A percentile compares a stretch with the other conserved stretches of the same genome.
Conservation (phyloP, 192 early-diverging fungal genomes). For the Coemansia sp. region DNA sequence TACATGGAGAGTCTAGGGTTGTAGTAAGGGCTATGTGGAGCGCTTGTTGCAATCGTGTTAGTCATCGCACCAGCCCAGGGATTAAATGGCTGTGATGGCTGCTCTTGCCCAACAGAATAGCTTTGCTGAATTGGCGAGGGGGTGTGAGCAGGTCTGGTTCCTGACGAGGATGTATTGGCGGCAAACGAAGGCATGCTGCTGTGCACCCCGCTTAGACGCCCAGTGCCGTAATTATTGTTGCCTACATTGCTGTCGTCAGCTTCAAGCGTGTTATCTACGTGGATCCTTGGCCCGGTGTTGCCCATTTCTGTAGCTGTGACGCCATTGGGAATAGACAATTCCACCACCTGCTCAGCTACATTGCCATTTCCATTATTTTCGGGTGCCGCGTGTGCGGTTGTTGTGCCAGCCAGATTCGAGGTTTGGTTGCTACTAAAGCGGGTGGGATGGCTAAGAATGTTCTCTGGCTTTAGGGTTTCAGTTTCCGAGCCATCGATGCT, state of each 20-base stretch:
- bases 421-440: neutral
- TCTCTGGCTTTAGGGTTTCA: slow-evolving; percentile 15
- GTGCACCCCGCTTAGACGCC: neutral
- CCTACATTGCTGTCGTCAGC: neutral
- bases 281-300: neutral
- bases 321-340: slow-evolving; percentile 1
- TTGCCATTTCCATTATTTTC: neutral
- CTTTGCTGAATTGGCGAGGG: neutral
- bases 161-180: neutral
- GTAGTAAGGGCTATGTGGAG: slow-evolving; percentile 4
- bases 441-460: neutral
- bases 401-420: neutral
- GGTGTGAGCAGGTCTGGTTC: neutral
- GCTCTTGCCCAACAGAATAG: neutral
- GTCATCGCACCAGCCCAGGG: slow-evolving; percentile 21
- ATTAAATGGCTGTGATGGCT: slow-evolving; percentile 4
- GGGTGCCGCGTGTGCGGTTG: neutral
- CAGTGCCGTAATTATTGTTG: neutral
- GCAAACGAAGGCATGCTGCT: neutral
- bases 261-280: neutral
- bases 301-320: neutral
- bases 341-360: neutral
- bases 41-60: neutral
- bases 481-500: neutral
- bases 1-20: slow-evolving; percentile 9